A percentile compares a stretch with the other conserved stretches of the same genome.
Conservation (phyloP, 345 rosid genomes). For the Turnera subulata region DNA sequence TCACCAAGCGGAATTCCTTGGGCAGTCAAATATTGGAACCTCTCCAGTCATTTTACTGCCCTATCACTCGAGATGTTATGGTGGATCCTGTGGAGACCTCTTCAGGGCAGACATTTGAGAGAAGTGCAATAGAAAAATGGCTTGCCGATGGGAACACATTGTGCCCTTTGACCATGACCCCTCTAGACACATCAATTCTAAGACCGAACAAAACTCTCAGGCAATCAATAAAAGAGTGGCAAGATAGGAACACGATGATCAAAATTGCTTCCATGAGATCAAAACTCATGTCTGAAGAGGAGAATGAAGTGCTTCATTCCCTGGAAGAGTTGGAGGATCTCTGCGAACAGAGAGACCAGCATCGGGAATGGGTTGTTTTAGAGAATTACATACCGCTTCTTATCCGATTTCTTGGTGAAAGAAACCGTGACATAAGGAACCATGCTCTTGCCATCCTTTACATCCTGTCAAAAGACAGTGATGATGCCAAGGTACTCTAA, state of each 20-base stretch:
- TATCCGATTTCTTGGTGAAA: slow-evolving; percentile 42
- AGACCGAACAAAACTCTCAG: slow-evolving; percentile 64
- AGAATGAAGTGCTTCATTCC: slow-evolving; percentile 43
- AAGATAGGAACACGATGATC: slow-evolving; percentile 67
- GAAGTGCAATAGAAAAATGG: slow-evolving; percentile 64
- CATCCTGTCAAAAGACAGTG: slow-evolving; percentile 42
- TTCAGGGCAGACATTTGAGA: slow-evolving; percentile 73
- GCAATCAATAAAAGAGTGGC: slow-evolving; percentile 77
- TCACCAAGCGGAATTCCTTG: slow-evolving; percentile 49
- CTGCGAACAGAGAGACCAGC: slow-evolving; percentile 51
- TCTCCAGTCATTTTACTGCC: slow-evolving; percentile 63
- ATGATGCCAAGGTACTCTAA: slow-evolving; percentile 57
- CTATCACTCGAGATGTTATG: slow-evolving; percentile 65
- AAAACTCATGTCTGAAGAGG: slow-evolving; percentile 41
- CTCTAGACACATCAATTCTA: slow-evolving; percentile 46
- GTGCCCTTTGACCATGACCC: slow-evolving; percentile 59
- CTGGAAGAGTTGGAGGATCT: slow-evolving; percentile 50
- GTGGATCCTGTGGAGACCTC: slow-evolving; percentile 73
- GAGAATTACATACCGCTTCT: slow-evolving; percentile 56
- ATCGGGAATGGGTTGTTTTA: slow-evolving; percentile 59
- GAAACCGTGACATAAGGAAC: slow-evolving; percentile 38
- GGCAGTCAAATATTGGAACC: slow-evolving; percentile 64
- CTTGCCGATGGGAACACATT: slow-evolving; percentile 49
- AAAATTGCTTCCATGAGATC: slow-evolving; percentile 50
- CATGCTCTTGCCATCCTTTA: slow-evolving; percentile 41